Evolutionary conservation across 306 rosid genomes (phyloP).

Genomic region (Citrullus colocynthis): DNA sequence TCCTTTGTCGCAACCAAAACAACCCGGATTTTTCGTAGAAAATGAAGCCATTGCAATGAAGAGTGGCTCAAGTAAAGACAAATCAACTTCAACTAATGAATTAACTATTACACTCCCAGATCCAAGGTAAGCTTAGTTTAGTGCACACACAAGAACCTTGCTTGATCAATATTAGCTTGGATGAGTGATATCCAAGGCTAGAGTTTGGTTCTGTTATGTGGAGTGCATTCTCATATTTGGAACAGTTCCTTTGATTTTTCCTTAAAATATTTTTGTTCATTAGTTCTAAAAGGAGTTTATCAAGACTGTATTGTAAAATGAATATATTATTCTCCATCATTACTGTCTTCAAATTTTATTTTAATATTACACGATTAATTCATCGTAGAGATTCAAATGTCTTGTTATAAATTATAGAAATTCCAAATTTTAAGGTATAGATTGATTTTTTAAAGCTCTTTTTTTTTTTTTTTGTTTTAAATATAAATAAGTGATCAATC

Average conservation of each 20-base stretch:
- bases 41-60: not conserved
- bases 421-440: too few species aligned
- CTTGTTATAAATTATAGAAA: too few species aligned
- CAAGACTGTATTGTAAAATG: not conserved
- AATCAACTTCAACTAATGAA: not conserved
- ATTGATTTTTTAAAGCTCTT: too few species aligned
- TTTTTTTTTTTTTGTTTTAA: too few species aligned
- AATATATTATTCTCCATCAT: not conserved
- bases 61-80: not conserved
- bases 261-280: not conserved
- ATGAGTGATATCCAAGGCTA: not conserved
- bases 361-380: too few species aligned
- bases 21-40: conserved; percentile 9
- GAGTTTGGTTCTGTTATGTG: not conserved
- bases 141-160: not conserved
- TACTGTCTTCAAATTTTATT: too few species aligned
- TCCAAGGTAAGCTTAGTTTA: not conserved
- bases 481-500: too few species aligned
- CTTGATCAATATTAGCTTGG: not conserved
- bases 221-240: not conserved
- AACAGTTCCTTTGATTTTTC: not conserved
- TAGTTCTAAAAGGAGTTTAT: not conserved
- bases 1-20: conserved; percentile 13
- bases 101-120: not conserved
- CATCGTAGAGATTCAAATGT: too few species aligned